Evolutionary conservation across 1,284 basidiomycete genomes (phyloP).

Genomic region (Cystobasidiaceae sp.): DNA sequence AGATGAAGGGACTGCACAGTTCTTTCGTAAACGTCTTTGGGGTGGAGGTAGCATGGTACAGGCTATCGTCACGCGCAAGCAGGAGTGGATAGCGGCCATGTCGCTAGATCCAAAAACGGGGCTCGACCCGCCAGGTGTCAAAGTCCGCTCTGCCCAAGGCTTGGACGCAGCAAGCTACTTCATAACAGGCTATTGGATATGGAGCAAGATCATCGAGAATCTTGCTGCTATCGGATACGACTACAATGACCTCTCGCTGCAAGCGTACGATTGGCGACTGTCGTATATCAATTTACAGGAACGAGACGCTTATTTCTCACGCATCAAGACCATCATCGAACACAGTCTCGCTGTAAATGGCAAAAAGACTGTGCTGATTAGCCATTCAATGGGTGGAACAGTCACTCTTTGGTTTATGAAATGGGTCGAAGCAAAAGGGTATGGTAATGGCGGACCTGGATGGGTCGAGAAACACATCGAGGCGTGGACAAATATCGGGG

Average conservation of each 20-base stretch:
- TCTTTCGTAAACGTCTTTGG: constrained; percentile 82
- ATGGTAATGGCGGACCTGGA: constrained; percentile 74
- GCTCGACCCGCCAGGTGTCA: constrained; percentile 72
- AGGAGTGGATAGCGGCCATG: constrained; percentile 82
- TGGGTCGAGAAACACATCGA: constrained; percentile 78
- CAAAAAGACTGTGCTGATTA: constrained; percentile 73
- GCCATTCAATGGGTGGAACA: constrained; percentile 65
- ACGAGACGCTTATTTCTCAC: constrained; percentile 87
- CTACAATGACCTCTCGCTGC: constrained; percentile 67
- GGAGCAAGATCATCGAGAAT: constrained; percentile 85
- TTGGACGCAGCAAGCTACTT: constrained; percentile 86
- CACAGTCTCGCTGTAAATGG: constrained; percentile 65
- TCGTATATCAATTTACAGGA: constrained; percentile 86
- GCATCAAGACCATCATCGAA: constrained; percentile 79
- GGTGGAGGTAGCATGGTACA: constrained; percentile 57
- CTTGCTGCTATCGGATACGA: constrained; percentile 86
- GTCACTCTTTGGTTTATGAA: constrained; percentile 47
- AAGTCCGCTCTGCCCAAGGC: constrained; percentile 86
- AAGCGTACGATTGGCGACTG: constrained; percentile 79
- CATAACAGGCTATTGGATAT: constrained; percentile 58
- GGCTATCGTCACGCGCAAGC: constrained; percentile 76
- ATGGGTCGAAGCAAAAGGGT: constrained; percentile 80
- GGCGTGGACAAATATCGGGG: constrained; percentile 57
- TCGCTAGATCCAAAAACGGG: constrained; percentile 84
- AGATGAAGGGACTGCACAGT: constrained; percentile 62